phyloP scores from a whole-genome alignment of 2,329 filamentous ascomycete genomes.

The Diaporthe capsici region DNA sequence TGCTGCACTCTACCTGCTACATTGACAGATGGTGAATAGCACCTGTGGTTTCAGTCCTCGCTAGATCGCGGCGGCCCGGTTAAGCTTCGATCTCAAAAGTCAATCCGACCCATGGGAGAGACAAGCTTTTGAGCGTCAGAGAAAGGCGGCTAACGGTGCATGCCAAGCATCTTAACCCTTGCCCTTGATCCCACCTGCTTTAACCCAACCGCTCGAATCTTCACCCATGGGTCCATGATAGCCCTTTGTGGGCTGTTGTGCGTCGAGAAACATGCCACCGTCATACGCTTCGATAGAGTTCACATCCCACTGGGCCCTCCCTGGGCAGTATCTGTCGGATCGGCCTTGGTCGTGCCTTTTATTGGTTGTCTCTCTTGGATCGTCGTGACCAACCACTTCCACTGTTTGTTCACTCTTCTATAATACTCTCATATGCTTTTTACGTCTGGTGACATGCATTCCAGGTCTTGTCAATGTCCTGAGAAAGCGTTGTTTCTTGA shows the following conservation, averaged over 20 bases:
- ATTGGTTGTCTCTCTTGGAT: background rate
- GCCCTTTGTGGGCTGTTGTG: conserved; percentile 3
- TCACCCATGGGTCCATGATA: conserved; percentile 5
- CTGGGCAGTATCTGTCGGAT: background rate
- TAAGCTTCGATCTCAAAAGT: conserved; percentile 24
- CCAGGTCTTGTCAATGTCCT: background rate
- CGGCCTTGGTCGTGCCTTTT: background rate
- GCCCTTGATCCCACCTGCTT: background rate
- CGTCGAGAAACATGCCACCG: conserved; percentile 5
- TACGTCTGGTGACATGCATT: background rate
- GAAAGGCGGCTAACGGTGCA: conserved; percentile 14
- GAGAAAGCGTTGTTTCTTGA: background rate
- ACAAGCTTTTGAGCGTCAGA: conserved; percentile 17
- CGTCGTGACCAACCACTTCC: background rate
- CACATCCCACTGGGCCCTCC: background rate
- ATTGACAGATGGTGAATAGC: background rate
- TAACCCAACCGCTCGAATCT: background rate
- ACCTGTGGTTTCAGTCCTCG: background rate
- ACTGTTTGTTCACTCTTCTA: background rate
- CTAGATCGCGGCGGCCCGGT: background rate
- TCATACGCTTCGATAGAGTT: background rate
- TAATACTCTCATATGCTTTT: background rate
- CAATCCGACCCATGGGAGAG: background rate
- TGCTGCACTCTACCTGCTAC: background rate
- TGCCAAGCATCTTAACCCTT: background rate